Conservation (phyloP, 176 grass and related monocot genomes). For the Musa schizocarpa region DNA sequence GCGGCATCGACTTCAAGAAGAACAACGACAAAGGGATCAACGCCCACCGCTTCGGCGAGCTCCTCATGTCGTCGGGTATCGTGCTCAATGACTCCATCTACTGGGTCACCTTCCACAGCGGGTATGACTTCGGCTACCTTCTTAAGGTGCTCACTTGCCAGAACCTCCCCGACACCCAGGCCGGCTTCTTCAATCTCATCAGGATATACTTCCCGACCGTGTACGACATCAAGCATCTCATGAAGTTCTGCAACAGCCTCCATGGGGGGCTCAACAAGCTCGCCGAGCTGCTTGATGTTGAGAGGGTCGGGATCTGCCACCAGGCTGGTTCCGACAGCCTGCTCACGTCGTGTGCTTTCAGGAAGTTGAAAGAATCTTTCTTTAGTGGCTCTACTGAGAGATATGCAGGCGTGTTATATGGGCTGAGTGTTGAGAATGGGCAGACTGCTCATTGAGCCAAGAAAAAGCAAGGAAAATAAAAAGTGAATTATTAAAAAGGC, state of each 20-base stretch:
- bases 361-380: slow-evolving; percentile 18
- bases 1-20: slow-evolving; percentile 12
- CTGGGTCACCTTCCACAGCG: slow-evolving; percentile 12
- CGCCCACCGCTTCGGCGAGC: slow-evolving; percentile 1
- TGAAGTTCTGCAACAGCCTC: slow-evolving; percentile 7
- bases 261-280: slow-evolving; percentile 10
- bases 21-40: neutral
- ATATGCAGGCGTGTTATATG: slow-evolving; percentile 1
- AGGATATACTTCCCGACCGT: slow-evolving; percentile 2
- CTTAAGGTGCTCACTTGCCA: slow-evolving; percentile 7
- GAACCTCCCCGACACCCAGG: neutral
- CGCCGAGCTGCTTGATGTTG: neutral
- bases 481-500: neutral
- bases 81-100: slow-evolving; percentile 2
- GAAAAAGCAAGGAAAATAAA: neutral
- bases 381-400: slow-evolving; percentile 20
- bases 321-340: slow-evolving; percentile 14
- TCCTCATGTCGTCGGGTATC: slow-evolving; percentile 4
- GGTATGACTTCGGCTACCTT: slow-evolving; percentile 4
- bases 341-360: slow-evolving; percentile 2
- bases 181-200: neutral
- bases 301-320: neutral
- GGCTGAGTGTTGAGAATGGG: slow-evolving; percentile 4
- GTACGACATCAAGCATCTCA: slow-evolving; percentile 8
- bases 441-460: slow-evolving; percentile 4